phyloP scores from a whole-genome alignment of 1,139 yeast genomes.

The Hemisphaericaspora lyxosophila region DNA sequence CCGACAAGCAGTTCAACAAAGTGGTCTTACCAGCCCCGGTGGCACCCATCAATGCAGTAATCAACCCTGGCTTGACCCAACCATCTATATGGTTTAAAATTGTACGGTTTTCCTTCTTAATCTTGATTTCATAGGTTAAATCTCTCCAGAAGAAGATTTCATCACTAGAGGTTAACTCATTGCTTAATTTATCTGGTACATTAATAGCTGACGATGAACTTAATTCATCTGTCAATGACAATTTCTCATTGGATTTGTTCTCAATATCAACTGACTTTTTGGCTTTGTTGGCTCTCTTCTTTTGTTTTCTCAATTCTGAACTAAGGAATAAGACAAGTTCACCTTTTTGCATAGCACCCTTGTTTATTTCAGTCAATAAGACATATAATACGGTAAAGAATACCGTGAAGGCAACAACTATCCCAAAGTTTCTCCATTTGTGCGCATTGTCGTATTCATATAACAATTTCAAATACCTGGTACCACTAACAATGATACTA shows the following conservation, averaged over 20 bases:
- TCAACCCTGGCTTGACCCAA: conserved; percentile 42
- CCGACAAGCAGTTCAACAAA: conserved; percentile 32
- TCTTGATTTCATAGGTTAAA: conserved; percentile 69
- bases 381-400: conserved; percentile 69
- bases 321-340: conserved; percentile 74
- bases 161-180: conserved; percentile 9
- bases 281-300: too few relatives aligned
- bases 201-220: too few relatives aligned
- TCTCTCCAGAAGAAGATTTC: conserved; percentile 79
- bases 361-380: conserved; percentile 57
- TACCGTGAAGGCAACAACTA: conserved; percentile 53
- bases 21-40: conserved; percentile 40
- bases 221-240: too few relatives aligned
- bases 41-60: conserved; percentile 32
- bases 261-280: too few relatives aligned
- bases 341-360: conserved; percentile 80
- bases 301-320: conserved; percentile 26
- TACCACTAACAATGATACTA: conserved; percentile 52
- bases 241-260: too few relatives aligned
- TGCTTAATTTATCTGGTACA: conserved; percentile 36
- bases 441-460: conserved; percentile 55
- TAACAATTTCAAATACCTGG: conserved; percentile 47
- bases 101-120: conserved; percentile 61
- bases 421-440: conserved; percentile 85
- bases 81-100: conserved; percentile 73